phyloP scores from a whole-genome alignment of 192 early-diverging fungal species.

The Backusella tarrabulga region DNA sequence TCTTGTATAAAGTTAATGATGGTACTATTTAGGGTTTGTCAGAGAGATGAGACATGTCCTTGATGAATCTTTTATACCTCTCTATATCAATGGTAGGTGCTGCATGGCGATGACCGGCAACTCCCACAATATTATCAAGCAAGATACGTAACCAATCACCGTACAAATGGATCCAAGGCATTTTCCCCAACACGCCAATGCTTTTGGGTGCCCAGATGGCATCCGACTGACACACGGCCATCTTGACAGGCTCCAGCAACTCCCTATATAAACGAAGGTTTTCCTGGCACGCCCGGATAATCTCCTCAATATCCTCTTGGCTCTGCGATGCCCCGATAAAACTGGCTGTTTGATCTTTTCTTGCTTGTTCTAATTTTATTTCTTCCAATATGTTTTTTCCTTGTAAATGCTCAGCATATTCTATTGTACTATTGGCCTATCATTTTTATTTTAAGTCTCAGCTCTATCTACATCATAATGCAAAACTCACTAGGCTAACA shows the following conservation, averaged over 20 bases:
- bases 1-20: constrained; percentile 64
- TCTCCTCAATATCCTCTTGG: constrained; percentile 47
- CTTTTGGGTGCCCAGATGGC: constrained; percentile 67
- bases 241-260: constrained; percentile 57
- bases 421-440: constrained; percentile 33
- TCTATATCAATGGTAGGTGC: background rate
- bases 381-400: constrained; percentile 32
- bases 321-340: background rate
- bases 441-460: background rate
- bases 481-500: background rate
- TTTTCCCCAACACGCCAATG: constrained; percentile 66
- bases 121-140: constrained; percentile 50
- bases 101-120: constrained; percentile 24
- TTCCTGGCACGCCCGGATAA: constrained; percentile 40
- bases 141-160: constrained; percentile 74
- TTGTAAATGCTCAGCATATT: constrained; percentile 35
- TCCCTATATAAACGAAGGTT: constrained; percentile 58
- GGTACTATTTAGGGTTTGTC: background rate
- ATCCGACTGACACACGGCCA: constrained; percentile 51
- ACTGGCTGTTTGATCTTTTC: background rate
- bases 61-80: background rate
- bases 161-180: constrained; percentile 72
- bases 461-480: background rate
- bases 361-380: constrained; percentile 3
- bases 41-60: no score